Evolutionary conservation across 805 yeast species (phyloP).

Genomic region (Monosporozyma siamensis): DNA sequence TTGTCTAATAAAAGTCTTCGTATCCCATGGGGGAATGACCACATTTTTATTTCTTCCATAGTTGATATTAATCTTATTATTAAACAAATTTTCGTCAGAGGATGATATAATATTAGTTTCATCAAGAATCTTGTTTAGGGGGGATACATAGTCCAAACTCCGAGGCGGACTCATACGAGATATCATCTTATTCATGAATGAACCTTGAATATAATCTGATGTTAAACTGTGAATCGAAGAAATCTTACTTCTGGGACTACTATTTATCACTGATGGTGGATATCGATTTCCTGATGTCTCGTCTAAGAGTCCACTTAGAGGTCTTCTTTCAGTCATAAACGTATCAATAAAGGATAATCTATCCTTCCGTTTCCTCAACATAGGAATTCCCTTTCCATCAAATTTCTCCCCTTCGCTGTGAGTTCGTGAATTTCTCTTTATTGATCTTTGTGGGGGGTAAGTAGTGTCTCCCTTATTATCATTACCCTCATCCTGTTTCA

Average conservation of each 20-base stretch:
- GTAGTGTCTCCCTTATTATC: constrained; percentile 8
- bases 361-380: constrained; percentile 13
- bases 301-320: constrained; percentile 11
- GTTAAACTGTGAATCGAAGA: constrained; percentile 12
- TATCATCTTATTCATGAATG: constrained; percentile 6
- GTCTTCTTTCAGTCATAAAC: constrained; percentile 21
- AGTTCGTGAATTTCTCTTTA: neutral
- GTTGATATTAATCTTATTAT: neutral
- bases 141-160: neutral
- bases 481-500: constrained; percentile 15
- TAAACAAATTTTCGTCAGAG: neutral
- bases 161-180: neutral
- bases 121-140: neutral
- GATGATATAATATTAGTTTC: neutral
- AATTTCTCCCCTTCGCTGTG: constrained; percentile 1
- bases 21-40: constrained; percentile 25
- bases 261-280: constrained; percentile 8
- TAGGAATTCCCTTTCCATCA: constrained; percentile 14
- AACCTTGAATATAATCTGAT: neutral
- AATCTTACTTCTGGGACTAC: constrained; percentile 16
- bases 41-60: neutral
- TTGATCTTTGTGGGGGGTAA: neutral
- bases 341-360: constrained; percentile 28
- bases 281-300: constrained; percentile 5
- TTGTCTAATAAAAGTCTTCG: constrained; percentile 22